Evolutionary conservation across 2,329 filamentous ascomycete species (phyloP).

Genomic region (Phaeophleospora eucalypticola): DNA sequence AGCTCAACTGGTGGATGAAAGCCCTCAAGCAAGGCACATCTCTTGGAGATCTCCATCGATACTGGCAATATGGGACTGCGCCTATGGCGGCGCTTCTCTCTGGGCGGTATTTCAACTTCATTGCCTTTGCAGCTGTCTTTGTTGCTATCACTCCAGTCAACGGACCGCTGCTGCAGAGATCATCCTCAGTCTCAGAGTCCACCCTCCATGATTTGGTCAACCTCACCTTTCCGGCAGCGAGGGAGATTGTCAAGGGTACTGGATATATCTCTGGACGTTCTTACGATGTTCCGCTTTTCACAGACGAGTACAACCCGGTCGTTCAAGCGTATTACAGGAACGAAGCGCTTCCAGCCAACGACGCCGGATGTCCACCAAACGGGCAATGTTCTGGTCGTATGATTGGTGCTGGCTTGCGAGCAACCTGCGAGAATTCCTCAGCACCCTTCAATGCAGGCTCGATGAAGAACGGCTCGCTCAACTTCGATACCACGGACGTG

Average conservation of each 20-base stretch:
- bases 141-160: slow-evolving; percentile 10
- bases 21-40: slow-evolving; percentile 3
- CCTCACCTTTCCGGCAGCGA: slow-evolving; percentile 2
- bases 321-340: slow-evolving; percentile 2
- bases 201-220: background rate
- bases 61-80: slow-evolving; percentile 2
- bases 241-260: background rate
- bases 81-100: slow-evolving; percentile 1
- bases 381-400: slow-evolving; percentile 6
- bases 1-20: slow-evolving; percentile 9
- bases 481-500: background rate
- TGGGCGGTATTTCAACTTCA: slow-evolving; percentile 7
- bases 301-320: slow-evolving; percentile 3
- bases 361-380: slow-evolving; percentile 4
- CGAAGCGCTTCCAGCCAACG: background rate
- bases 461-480: background rate
- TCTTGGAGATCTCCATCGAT: slow-evolving; percentile 7
- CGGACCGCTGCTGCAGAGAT: slow-evolving; percentile 8
- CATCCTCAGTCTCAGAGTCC: background rate
- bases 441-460: background rate
- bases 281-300: slow-evolving; percentile 6
- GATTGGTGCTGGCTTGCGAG: slow-evolving; percentile 1
- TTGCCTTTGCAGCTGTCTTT: slow-evolving; percentile 8
- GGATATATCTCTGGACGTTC: slow-evolving; percentile 3
- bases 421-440: background rate